Conservation (phyloP, 306 rosid species). For the Pterocarpus macrocarpus region DNA sequence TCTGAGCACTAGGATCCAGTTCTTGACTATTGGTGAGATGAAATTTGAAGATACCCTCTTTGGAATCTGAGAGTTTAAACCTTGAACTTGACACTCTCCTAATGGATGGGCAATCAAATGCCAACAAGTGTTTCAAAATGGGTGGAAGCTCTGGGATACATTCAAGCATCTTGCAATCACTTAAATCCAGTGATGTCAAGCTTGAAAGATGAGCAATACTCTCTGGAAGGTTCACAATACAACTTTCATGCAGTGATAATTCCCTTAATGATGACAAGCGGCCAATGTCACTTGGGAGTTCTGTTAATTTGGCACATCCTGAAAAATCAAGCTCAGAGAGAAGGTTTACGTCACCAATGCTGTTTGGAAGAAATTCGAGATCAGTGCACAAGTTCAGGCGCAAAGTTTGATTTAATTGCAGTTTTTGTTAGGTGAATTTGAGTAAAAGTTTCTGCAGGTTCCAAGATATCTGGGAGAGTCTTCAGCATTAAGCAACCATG, state of each 20-base stretch:
- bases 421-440: conserved; percentile 10
- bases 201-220: conserved; percentile 41
- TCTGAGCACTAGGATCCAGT: conserved; percentile 23
- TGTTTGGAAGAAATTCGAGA: conserved; percentile 34
- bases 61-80: neutral
- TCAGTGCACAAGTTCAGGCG: neutral
- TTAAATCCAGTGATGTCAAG: conserved; percentile 46
- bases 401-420: conserved; percentile 20
- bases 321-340: conserved; percentile 28
- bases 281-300: conserved; percentile 36
- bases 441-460: neutral
- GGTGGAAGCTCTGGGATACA: conserved; percentile 43
- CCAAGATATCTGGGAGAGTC: conserved; percentile 41
- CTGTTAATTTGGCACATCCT: conserved; percentile 12
- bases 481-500: conserved; percentile 35
- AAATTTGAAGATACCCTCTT: conserved; percentile 29
- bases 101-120: conserved; percentile 43
- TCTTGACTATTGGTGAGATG: conserved; percentile 44
- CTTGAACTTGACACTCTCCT: conserved; percentile 30
- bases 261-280: conserved; percentile 18
- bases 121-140: conserved; percentile 16
- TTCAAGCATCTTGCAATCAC: conserved; percentile 42
- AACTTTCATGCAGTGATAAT: conserved; percentile 15
- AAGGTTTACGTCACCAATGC: conserved; percentile 8
- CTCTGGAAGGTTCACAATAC: conserved; percentile 37